Evolutionary conservation across 148 eudicot species (phyloP), one percentile per base, ranked within the genome.

Genomic region (Nepenthes gracilis): DNA sequence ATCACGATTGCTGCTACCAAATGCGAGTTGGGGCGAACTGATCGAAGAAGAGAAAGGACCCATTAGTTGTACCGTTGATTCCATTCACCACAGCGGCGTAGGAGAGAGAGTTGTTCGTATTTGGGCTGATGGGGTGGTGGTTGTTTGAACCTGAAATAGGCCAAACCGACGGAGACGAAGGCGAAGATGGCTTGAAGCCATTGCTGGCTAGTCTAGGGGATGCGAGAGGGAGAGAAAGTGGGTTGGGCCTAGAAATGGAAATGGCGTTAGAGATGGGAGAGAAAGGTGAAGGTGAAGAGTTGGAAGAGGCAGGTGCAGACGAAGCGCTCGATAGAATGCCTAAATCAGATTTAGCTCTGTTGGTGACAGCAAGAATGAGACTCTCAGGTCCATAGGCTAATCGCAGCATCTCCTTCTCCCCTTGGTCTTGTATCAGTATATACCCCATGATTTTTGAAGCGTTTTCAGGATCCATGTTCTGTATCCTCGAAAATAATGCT

Each of bases 321-420:
- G 77, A 74, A 34, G 65, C 63, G 78, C 74, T 78, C 54, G 88
- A 78, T 9, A 70, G 68, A 74, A 80, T 47, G 34, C 77, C 78
- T 43, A 82, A 64, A 49, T 70, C 65, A 55, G 71, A 34, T 61
- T 81, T 87, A 0, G 86, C 95, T 47, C 77, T 70, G 58, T 70
- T 72, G 23, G 84, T 76, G 45, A 79, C 64, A 0, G 91, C 68
- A 3, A 73, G 9, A 2, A 90, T 37, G 1, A 71, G 65, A 1
- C 60, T 54, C 15, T 87, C 95, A 0, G 88, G 84, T 6, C 87
- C 86, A 54, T 70, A 78, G 0, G 97, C 95, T 4, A 90, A 47
- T 10, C 86, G 70, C 47, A 86, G 75, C 86, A 87, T 79, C 71
- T 87, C 95, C 62, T 81, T 82, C 66, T 87, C 95, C 0, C 81